Evolutionary conservation across 2,329 filamentous ascomycete genomes (phyloP).

Genomic region (Talaromyces amestolkiae): DNA sequence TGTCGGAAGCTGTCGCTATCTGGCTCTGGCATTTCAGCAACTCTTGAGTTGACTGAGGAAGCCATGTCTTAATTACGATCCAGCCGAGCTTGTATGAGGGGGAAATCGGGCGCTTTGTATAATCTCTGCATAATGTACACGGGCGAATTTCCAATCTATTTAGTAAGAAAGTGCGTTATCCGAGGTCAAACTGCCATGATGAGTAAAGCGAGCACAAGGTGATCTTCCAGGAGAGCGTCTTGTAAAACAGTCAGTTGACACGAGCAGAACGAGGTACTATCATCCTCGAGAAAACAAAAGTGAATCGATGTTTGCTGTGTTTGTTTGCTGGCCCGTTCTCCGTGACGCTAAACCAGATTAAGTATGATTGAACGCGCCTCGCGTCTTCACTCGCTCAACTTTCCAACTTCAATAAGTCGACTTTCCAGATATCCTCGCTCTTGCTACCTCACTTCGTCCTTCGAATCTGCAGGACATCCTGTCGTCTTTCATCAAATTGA

Average conservation of each 20-base stretch:
- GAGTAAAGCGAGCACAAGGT: neutral
- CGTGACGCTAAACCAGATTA: slow-evolving; percentile 12
- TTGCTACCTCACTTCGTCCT: neutral
- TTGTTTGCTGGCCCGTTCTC: slow-evolving; percentile 5
- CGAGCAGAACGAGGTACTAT: neutral
- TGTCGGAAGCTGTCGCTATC: slow-evolving; percentile 10
- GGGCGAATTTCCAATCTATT: neutral
- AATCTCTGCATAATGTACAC: slow-evolving; percentile 9
- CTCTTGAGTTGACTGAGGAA: neutral
- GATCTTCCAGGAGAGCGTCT: neutral
- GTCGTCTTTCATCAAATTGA: neutral
- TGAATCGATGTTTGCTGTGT: slow-evolving; percentile 10
- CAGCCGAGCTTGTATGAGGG: slow-evolving; percentile 4
- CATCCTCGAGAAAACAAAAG: neutral
- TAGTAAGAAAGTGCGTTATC: neutral
- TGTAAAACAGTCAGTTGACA: neutral
- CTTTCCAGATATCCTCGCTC: neutral
- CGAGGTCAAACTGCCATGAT: neutral
- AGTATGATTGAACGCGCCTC: slow-evolving; percentile 20
- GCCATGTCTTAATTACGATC: slow-evolving; percentile 12
- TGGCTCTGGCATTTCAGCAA: neutral
- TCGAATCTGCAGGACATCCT: neutral
- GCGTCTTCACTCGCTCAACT: slow-evolving; percentile 11
- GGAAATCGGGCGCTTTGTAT: neutral
- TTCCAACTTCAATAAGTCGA: slow-evolving; percentile 9